Evolutionary conservation across 202 grass and related monocot genomes (phyloP), one percentile per base, ranked within the genome.

Genomic region (Dendrocalamus latiflorus): DNA sequence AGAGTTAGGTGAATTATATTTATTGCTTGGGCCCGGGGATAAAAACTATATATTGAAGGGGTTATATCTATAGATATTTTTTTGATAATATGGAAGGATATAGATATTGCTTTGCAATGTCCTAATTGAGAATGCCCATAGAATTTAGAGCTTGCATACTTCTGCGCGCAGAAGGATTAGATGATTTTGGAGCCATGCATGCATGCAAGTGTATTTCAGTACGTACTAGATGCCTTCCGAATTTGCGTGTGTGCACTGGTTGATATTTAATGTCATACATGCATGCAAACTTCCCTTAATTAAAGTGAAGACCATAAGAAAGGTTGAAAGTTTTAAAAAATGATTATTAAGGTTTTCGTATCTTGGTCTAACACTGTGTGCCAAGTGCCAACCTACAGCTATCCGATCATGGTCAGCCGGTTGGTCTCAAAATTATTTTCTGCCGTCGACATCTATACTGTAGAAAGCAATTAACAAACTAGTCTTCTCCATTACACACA

Each of bases 261-360:
- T 51, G 45, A 41, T 65, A 83, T 83, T 83, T 83, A 45, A 83
- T 83, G 81, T 41, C 30, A 61, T 64, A 15, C 36, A 69, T 33
- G 25, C 5, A 4, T 25, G 22, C 25, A 45, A 51, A 28, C 25
- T 50, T 18, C 18, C 65, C 7, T 9, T 4, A 7, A 48, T 12
- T 24, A 57, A 24, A 30, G 9, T 24, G 11, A 18, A 45, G 11
- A 22, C n/a, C 10, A 70, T 7, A 33, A 15, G 20, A 25, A 54
- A 53, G 12, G 20, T 10, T 9, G 30, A 36, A 65, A 28, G 22
- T 16, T 18, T 13, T 1, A 43, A 69, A 69, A 43, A 57, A 30
- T 43, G 13, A 55, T 9, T 43, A 20, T 16, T 80, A 8, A 80
- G 26, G 0, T 36, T 42, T 49, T 55, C 4, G 21, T 67, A 42